Evolutionary conservation across 345 rosid genomes (phyloP), one percentile per base, ranked within the genome.

Genomic region (Lepidium sativum): DNA sequence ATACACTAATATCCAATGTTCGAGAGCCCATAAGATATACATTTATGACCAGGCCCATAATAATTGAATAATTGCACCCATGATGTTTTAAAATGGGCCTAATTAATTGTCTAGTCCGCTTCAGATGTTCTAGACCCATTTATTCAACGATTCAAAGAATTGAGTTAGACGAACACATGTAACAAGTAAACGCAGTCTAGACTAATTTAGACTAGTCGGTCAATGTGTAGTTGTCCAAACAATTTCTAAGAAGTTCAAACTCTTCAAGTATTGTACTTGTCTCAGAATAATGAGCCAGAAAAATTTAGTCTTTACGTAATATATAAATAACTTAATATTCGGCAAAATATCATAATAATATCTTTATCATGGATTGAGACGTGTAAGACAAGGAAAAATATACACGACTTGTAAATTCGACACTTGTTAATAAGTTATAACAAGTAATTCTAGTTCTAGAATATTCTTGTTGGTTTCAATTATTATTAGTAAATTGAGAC

Each of bases 401-500:
- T 27, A 31, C 25, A 23, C 25, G 25, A 23, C 25, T 23, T 23
- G 3, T 23, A 23, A 23, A 23, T 23, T 23, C 25, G 25, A 23
- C 25, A 23, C 2, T 3, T 23, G 25, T 23, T 23, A 23, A 23
- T 23, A 23, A 20, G 21, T 20, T 20, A 20, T 20, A 20, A 20
- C 21, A 20, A 20, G 21, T 1, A 2, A 1, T 20, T 20, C 21
- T 20, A 20, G 2, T 23, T 23, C 25, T 23, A 23, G 25, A 23
- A 23, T 23, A 23, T 23, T 23, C 25, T 23, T 23, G 54, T 60
- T 61, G 29, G 44, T 20, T 50, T 27, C 8, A 21, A 4, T 42
- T 16, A 39, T 42, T 53, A 41, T 41, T 70, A 61, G 74, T n/a
- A 61, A 61, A 13, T 27, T 16, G 53, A 61, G 74, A 61, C 60